Base-by-base conservation (phyloP, 495 filamentous ascomycete genomes). In the Tuber melanosporum region DNA sequence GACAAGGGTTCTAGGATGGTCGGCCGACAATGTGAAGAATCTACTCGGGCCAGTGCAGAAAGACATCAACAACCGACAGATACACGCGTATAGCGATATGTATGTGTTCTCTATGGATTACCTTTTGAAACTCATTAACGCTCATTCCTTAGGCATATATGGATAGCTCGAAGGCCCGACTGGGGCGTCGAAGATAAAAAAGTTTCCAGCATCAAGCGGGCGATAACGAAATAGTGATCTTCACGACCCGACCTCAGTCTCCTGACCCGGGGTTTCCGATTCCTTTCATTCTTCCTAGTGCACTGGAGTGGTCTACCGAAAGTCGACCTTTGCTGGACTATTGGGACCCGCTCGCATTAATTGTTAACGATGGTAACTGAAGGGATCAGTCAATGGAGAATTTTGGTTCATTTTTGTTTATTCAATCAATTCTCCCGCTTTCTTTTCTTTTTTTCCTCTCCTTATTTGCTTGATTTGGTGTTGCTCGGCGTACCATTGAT, bases 71-170 rank as follows among this genome's bases (percentile, higher is more conserved):
- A 88, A 88, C 80, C 90, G 89, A 76, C 88, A 89, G 52, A 87
- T 91, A 75, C 92, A 90, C 83, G 89, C 87, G 22, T 93, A 92
- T 85, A 93, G 92, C 79, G 91, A 91, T 70, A 84, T 97, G 90
- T 92, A 85, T 87, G 91, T 88, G 73, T 70, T 73, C 74, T 79
- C 78, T 74, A 73, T 71, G 72, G 74, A 75, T 74, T 4, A 47
- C 36, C 71, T 80, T 74, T 71, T n/a, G 49, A 39, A 41, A 44
- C 14, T 76, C 80, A 78, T 85, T 83, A 69, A 79, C 72, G 71
- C 57, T 44, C 26, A 41, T 74, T 8, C 43, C 73, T 69, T 76
- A 89, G 88, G 84, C 87, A 89, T 79, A 86, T 89, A 74, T 88
- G 87, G 88, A 87, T 83, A 52, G 82, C 82, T 17, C 78, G 81